These are phyloP conservation scores for Aspergillus phoenicis DNA, from an alignment of 2,329 filamentous ascomycete species.

Conservation along the genomic window DNA sequence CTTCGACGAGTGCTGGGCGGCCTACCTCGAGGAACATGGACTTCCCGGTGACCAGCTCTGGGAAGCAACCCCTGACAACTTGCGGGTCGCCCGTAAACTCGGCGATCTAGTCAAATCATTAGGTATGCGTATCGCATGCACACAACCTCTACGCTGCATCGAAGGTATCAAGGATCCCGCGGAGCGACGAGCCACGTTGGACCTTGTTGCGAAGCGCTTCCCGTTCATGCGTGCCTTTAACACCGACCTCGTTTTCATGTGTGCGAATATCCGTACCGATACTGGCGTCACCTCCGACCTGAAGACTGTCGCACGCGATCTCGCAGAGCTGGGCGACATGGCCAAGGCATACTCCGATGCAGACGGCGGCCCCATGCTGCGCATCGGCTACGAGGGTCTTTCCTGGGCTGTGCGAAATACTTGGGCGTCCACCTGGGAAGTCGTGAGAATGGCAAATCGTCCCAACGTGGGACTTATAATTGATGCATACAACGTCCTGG, in stretches of 20 bases:
- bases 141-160: constrained; percentile 36
- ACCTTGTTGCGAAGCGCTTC: constrained; percentile 36
- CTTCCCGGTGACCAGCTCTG: constrained; percentile 30
- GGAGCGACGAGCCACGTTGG: constrained; percentile 28
- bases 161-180: constrained; percentile 34
- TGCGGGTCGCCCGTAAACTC: constrained; percentile 30
- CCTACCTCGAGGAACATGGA: constrained; percentile 33
- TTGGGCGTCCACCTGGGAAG: constrained; percentile 39
- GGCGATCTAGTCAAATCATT: constrained; percentile 33
- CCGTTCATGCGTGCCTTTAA: constrained; percentile 41
- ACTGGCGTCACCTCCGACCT: constrained; percentile 34
- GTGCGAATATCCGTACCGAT: constrained; percentile 36
- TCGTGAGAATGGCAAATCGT: constrained; percentile 35
- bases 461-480: constrained; percentile 37
- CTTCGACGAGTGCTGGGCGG: constrained; percentile 41
- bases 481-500: constrained; percentile 37
- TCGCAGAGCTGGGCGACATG: constrained; percentile 38
- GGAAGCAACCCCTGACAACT: constrained; percentile 32
- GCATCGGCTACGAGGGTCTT: constrained; percentile 37
- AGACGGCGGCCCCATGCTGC: constrained; percentile 33
- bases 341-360: constrained; percentile 29
- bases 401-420: constrained; percentile 39
- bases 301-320: constrained; percentile 32
- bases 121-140: constrained; percentile 37
- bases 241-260: constrained; percentile 40